These are phyloP conservation scores for Coemansia sp. DNA, from an alignment of 192 early-diverging fungal genomes.

Conservation along the genomic window DNA sequence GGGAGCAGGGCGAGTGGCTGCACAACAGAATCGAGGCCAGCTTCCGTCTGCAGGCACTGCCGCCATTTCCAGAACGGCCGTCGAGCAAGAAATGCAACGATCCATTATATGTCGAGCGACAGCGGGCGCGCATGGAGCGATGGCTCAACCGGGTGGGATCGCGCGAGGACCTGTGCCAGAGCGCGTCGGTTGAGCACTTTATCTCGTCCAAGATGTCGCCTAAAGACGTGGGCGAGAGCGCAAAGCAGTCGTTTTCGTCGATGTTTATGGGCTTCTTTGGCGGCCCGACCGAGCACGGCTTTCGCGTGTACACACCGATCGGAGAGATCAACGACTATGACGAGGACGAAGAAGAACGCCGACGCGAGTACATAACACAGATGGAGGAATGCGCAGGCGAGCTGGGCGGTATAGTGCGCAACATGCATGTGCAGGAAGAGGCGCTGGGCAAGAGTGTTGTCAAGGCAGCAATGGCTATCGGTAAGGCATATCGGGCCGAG, in stretches of 20 bases:
- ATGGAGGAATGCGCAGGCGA: slow-evolving; percentile 27
- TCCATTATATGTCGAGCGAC: slow-evolving; percentile 29
- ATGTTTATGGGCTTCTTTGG: slow-evolving; percentile 37
- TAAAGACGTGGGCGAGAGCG: slow-evolving; percentile 14
- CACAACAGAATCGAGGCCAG: slow-evolving; percentile 29
- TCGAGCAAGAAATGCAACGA: slow-evolving; percentile 11
- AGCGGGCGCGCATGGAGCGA: slow-evolving; percentile 40
- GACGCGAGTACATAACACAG: slow-evolving; percentile 35
- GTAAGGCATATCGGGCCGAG: slow-evolving; percentile 20
- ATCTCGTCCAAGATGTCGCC: slow-evolving; percentile 26
- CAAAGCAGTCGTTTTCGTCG: slow-evolving; percentile 36
- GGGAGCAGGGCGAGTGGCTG: slow-evolving; percentile 51
- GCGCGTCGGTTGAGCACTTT: slow-evolving; percentile 37
- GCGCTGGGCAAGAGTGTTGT: slow-evolving; percentile 30
- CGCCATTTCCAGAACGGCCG: slow-evolving; percentile 31
- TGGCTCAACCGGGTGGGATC: slow-evolving; percentile 47
- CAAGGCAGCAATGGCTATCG: slow-evolving; percentile 25
- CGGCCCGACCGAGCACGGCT: slow-evolving; percentile 17
- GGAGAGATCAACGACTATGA: slow-evolving; percentile 45
- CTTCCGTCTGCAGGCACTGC: slow-evolving; percentile 41
- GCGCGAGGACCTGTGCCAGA: slow-evolving; percentile 35
- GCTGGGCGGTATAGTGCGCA: slow-evolving; percentile 21
- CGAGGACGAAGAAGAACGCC: slow-evolving; percentile 46
- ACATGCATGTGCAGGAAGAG: slow-evolving; percentile 35
- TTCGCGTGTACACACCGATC: slow-evolving; percentile 35